Percentiles rank a stretch among this genome's conserved stretches.
These are phyloP conservation scores for Populus tremula DNA, from an alignment of 345 rosid species.

Conservation along the genomic window DNA sequence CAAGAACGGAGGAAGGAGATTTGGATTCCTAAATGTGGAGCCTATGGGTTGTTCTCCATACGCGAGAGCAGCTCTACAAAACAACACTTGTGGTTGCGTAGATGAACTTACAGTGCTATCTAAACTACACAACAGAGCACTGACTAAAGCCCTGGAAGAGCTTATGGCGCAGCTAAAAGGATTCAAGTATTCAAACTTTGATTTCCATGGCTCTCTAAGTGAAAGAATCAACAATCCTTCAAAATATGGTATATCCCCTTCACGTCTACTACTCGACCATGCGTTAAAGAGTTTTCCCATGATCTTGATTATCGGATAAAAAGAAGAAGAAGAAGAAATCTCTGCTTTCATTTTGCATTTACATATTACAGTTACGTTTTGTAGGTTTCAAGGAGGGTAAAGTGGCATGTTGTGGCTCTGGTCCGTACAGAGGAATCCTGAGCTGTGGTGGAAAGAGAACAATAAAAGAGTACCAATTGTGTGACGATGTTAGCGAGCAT, in stretches of 20 bases:
- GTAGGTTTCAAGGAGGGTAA: slow-evolving; percentile 7
- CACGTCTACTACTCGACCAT: not conserved
- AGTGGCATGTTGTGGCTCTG: slow-evolving; percentile 18
- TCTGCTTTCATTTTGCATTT: not conserved
- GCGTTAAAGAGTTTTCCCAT: not conserved
- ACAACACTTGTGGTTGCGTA: slow-evolving; percentile 17
- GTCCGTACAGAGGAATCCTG: not conserved
- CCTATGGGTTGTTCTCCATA: slow-evolving; percentile 31
- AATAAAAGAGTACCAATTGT: slow-evolving; percentile 13
- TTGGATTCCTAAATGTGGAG: slow-evolving; percentile 34
- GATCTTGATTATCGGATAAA: not conserved
- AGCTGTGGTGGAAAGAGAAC: slow-evolving; percentile 6
- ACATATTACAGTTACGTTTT: not conserved
- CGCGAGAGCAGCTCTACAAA: not conserved
- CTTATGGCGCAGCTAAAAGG: slow-evolving; percentile 28
- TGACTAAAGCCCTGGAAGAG: slow-evolving; percentile 13
- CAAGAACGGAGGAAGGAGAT: slow-evolving; percentile 43
- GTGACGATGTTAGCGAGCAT: slow-evolving; percentile 20
- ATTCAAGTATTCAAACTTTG: slow-evolving; percentile 4
- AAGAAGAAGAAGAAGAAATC: not conserved
- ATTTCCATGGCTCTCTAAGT: not conserved
- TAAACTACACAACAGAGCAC: slow-evolving; percentile 27
- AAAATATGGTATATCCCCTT: slow-evolving; percentile 10
- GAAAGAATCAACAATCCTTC: slow-evolving; percentile 17
- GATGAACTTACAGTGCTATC: slow-evolving; percentile 18